Percentiles rank a stretch among this genome's conserved stretches.
Evolutionary conservation across 2,329 filamentous ascomycete species (phyloP).

Genomic region (Sordariomycetes sp.): DNA sequence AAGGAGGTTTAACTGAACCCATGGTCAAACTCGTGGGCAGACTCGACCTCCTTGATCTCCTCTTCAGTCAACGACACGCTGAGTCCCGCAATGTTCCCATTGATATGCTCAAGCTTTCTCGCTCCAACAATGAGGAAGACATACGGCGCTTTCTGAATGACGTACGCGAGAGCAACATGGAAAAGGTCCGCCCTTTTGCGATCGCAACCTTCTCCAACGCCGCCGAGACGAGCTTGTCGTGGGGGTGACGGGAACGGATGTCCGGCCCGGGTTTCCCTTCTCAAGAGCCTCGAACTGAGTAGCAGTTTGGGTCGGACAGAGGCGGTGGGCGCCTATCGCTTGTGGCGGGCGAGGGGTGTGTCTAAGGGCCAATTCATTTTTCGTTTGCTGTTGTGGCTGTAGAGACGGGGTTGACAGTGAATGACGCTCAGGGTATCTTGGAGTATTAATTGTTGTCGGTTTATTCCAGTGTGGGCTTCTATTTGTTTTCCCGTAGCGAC

Average conservation of each 20-base stretch:
- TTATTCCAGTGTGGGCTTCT: no score
- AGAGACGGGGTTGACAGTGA: no score
- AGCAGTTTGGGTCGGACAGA: constrained; percentile 20
- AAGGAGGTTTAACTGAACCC: constrained; percentile 16
- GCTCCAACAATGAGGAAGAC: constrained; percentile 41
- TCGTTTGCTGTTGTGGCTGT: no score
- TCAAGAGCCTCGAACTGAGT: constrained; percentile 17
- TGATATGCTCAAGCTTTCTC: constrained; percentile 35
- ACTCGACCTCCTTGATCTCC: constrained; percentile 41
- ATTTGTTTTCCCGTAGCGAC: no score
- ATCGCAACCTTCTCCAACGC: constrained; percentile 36
- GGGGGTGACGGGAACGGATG: constrained; percentile 39
- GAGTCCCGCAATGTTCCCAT: constrained; percentile 41
- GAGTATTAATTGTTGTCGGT: no score
- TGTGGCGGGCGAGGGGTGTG: constrained; percentile 10
- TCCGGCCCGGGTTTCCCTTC: constrained; percentile 20
- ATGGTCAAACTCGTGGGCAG: constrained; percentile 34
- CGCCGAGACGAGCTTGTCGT: constrained; percentile 42
- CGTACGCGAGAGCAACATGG: constrained; percentile 35
- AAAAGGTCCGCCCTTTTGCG: constrained; percentile 40
- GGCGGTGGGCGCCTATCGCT: constrained; percentile 11
- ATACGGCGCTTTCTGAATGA: constrained; percentile 15
- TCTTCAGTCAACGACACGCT: constrained; percentile 31
- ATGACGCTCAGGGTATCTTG: no score
- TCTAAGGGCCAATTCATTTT: constrained; percentile 4